A percentile compares a stretch with the other conserved stretches of the same genome.
Evolutionary conservation across 2,329 filamentous ascomycete species (phyloP).

Genomic region (Parasarocladium wereldwijsianum): DNA sequence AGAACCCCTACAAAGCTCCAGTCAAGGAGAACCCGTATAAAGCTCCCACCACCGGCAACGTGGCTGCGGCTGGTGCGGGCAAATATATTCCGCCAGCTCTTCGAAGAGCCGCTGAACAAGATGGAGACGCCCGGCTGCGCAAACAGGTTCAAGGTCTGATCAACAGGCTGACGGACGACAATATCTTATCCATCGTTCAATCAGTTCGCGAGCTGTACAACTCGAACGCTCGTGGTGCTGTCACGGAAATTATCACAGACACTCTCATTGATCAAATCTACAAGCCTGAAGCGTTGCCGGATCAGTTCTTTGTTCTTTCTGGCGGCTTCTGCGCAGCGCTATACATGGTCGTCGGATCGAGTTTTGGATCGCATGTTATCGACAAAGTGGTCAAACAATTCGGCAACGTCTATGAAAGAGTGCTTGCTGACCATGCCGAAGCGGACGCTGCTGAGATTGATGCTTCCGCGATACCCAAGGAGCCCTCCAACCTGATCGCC

Average conservation of each 20-base stretch:
- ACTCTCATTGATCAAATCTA: conserved; percentile 66
- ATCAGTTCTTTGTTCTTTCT: conserved; percentile 81
- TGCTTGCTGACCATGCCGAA: conserved; percentile 25
- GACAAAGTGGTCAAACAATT: conserved; percentile 67
- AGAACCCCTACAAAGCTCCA: conserved; percentile 20
- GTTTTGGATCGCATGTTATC: conserved; percentile 78
- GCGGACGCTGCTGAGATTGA: conserved; percentile 5
- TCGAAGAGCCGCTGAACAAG: conserved; percentile 46
- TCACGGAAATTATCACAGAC: conserved; percentile 67
- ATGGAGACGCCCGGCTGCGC: conserved; percentile 56
- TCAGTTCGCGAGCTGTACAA: conserved; percentile 76
- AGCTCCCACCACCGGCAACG: conserved; percentile 42
- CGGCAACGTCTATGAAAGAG: conserved; percentile 43
- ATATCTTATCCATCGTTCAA: conserved; percentile 67
- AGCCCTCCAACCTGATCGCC: conserved; percentile 58
- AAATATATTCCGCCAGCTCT: conserved; percentile 90
- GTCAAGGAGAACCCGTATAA: conserved; percentile 76
- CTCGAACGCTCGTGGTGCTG: conserved; percentile 71
- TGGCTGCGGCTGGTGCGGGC: too few species aligned
- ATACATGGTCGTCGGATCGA: conserved; percentile 75
- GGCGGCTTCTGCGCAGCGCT: conserved; percentile 80
- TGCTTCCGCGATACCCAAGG: conserved; percentile 16
- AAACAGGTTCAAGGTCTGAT: conserved; percentile 77
- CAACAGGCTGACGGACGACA: conserved; percentile 86
- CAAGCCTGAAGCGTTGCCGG: conserved; percentile 63